Base-by-base conservation (phyloP, 257 asterid genomes). In the Solanum appendiculatum region DNA sequence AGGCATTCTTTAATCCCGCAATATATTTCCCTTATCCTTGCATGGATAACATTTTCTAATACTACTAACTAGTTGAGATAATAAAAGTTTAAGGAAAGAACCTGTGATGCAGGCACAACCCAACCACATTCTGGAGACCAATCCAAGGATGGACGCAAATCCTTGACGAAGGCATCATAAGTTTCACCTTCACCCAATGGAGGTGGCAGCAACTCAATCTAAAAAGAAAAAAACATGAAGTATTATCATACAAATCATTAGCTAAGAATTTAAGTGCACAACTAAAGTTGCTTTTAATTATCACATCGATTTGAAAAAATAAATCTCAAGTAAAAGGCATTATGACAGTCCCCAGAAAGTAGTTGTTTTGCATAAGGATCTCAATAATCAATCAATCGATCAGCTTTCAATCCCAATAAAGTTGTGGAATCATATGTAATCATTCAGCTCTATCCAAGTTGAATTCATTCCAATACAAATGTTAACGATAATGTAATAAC, bases 141-240 rank as follows among this genome's bases (percentile, higher is more conserved):
- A 74, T 94, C 93, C 86, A 97, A 91, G 83, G 98, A 93, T 48
- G 98, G 98, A 56, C 99, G 98, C 66, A 97, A 29, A 90, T 94
- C 96, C 91, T 90, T 87, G 69, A 93, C 40, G 27, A 20, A 56
- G 88, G 78, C 92, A 29, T 87, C 91, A 88, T 97, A 93, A 51
- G 86, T 16, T 16, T 21, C 21, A 39, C 98, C 98, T 93, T 94
- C 98, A 31, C 98, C 98, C 40, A 83, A 16, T 60, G 99, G 98
- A 21, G 86, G 91, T 46, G 86, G 92, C 6, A 73, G 39, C 90
- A 97, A 90, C 89, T 92, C 90, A 73, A 97, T 87, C 99, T 97
- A 83, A 77, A 91, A 84, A 54, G 83, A 58, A 80, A 23, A 51
- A 81, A 33, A 78, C 83, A 83, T 27, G 7, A 86, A 73, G 74